These are phyloP conservation scores for Cynara cardunculus DNA, from an alignment of 129 eudicot species.

Conservation along the genomic window DNA sequence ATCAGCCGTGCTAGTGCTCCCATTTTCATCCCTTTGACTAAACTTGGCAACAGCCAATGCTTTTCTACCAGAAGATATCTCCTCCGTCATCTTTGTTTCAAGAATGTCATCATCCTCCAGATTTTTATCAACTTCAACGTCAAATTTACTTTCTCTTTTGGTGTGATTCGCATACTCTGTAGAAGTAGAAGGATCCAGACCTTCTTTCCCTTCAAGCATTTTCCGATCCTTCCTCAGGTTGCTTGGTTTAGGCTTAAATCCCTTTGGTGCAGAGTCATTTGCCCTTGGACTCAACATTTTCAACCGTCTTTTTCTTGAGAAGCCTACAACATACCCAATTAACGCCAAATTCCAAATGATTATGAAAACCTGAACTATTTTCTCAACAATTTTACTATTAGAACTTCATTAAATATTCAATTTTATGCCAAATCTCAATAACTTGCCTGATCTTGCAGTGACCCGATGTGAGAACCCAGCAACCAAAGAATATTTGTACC, in stretches of 20 bases:
- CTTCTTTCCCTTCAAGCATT: slow-evolving; percentile 48
- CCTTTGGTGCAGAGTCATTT: slow-evolving; percentile 60
- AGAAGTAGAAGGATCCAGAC: slow-evolving; percentile 27
- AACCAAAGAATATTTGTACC: slow-evolving; percentile 35
- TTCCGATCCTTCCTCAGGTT: slow-evolving; percentile 51
- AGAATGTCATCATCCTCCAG: slow-evolving; percentile 10
- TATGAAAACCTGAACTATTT: not conserved
- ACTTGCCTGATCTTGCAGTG: slow-evolving; percentile 79
- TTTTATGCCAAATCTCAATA: not conserved
- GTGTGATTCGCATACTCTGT: slow-evolving; percentile 38
- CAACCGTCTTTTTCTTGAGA: slow-evolving; percentile 59
- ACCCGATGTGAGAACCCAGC: slow-evolving; percentile 48
- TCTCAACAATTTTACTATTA: not conserved
- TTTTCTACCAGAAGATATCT: slow-evolving; percentile 15
- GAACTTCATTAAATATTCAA: not conserved
- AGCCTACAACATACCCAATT: slow-evolving; percentile 42
- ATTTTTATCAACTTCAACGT: slow-evolving; percentile 34
- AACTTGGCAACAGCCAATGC: slow-evolving; percentile 18
- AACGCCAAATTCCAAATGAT: not conserved
- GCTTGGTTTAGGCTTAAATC: slow-evolving; percentile 61
- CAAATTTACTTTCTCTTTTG: slow-evolving; percentile 32
- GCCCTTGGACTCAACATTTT: slow-evolving; percentile 53
- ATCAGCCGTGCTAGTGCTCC: slow-evolving; percentile 17
- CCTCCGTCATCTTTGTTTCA: slow-evolving; percentile 19
- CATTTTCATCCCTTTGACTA: slow-evolving; percentile 38